Conservation (phyloP, 352 stramenopile genomes). For the Pythium periplocum region DNA sequence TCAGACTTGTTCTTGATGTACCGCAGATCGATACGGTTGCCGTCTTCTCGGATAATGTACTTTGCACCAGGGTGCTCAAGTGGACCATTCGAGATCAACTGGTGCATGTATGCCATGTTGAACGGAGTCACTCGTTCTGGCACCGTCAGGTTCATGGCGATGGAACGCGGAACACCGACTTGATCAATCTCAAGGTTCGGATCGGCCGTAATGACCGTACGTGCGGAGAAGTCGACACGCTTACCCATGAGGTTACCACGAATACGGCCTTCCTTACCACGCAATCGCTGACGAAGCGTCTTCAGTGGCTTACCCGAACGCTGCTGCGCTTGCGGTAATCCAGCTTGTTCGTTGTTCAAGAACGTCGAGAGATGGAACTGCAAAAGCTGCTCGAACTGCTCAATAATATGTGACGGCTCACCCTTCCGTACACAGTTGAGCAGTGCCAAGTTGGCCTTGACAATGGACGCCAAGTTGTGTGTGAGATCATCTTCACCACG, state of each 20-base stretch:
- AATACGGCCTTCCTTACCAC: slow-evolving; percentile 98
- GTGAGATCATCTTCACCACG: slow-evolving; percentile 98
- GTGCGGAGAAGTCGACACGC: slow-evolving; percentile 98
- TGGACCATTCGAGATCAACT: slow-evolving; percentile 95
- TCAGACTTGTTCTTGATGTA: slow-evolving; percentile 98
- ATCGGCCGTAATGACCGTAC: slow-evolving; percentile 99
- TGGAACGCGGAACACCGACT: slow-evolving; percentile 96
- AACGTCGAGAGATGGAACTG: slow-evolving; percentile 90
- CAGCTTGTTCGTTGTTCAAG: slow-evolving; percentile 97
- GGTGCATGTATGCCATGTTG: slow-evolving; percentile 95
- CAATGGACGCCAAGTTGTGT: slow-evolving; percentile 96
- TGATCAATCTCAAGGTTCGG: slow-evolving; percentile 99
- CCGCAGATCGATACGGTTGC: slow-evolving; percentile 96
- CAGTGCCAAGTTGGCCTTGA: slow-evolving; percentile 97
- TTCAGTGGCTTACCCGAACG: slow-evolving; percentile 97
- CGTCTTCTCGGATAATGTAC: slow-evolving; percentile 98
- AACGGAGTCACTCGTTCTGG: slow-evolving; percentile 98
- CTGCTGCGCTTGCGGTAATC: slow-evolving; percentile 95
- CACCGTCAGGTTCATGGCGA: slow-evolving; percentile 98
- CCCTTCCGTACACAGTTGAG: slow-evolving; percentile 94
- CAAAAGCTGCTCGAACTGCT: slow-evolving; percentile 88
- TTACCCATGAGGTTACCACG: slow-evolving; percentile 99
- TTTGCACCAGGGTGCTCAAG: slow-evolving; percentile 96
- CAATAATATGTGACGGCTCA: slow-evolving; percentile 94
- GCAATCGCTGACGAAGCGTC: slow-evolving; percentile 94